These are phyloP conservation scores for Cymbomonas tetramitiformis DNA, from an alignment of 139 green algal species.

Conservation along the genomic window DNA sequence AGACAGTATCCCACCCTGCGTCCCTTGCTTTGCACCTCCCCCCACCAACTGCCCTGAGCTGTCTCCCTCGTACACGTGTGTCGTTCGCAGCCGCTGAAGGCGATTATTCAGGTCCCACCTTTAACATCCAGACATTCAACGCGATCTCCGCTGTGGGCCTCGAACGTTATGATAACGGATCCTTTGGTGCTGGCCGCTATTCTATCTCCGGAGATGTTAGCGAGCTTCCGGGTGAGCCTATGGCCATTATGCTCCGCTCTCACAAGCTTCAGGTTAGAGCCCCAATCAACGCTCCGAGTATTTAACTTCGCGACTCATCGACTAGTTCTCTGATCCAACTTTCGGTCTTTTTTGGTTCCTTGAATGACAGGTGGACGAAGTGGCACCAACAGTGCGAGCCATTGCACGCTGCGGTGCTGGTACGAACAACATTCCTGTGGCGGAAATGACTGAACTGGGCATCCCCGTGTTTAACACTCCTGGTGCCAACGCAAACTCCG, in stretches of 20 bases:
- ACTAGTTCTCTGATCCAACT: no score
- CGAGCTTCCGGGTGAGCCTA: slow-evolving; percentile 24
- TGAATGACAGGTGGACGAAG: no score
- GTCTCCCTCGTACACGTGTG: no score
- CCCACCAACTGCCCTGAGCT: no score
- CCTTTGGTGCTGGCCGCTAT: slow-evolving; percentile 36
- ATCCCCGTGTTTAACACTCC: slow-evolving; percentile 47
- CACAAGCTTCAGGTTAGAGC: slow-evolving; percentile 42
- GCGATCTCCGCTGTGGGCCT: slow-evolving; percentile 37
- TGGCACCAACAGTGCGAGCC: slow-evolving; percentile 23
- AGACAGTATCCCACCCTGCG: no score
- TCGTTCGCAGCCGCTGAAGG: no score
- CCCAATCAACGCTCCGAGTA: no score
- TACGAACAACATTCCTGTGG: slow-evolving; percentile 39
- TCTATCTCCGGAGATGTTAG: slow-evolving; percentile 24
- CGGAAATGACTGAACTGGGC: slow-evolving; percentile 38
- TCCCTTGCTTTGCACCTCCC: no score
- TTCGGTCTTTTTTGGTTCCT: no score
- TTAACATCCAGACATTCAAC: slow-evolving; percentile 30
- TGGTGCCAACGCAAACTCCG: slow-evolving; percentile 40
- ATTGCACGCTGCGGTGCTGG: slow-evolving; percentile 40
- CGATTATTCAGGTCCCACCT: neutral
- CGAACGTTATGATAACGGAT: no score
- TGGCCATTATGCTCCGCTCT: slow-evolving; percentile 43
- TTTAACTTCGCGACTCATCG: no score